Evolutionary conservation across 305 asterid species (phyloP).

Genomic region (Solanum chacoense): DNA sequence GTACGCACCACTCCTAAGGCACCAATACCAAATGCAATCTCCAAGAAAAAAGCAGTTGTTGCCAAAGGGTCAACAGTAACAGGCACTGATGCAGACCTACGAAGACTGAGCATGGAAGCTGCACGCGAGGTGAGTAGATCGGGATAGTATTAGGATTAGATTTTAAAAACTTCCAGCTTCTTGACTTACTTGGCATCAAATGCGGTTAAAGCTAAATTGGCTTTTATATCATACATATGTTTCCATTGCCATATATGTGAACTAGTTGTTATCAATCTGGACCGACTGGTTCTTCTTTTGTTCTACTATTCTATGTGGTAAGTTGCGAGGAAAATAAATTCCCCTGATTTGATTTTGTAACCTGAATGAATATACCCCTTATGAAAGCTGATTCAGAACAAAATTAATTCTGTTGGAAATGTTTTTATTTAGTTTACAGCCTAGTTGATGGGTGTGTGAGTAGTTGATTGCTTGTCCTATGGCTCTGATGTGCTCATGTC

Average conservation of each 20-base stretch:
- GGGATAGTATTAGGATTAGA: not conserved
- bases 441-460: not conserved
- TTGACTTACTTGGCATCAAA: not conserved
- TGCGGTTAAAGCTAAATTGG: not conserved
- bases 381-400: not conserved
- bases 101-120: constrained; percentile 99
- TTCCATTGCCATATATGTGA: not conserved
- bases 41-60: constrained; percentile 75
- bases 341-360: not conserved
- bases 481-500: not conserved
- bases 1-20: constrained; percentile 88
- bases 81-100: constrained; percentile 99
- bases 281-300: not conserved
- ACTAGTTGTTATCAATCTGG: not conserved
- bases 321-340: not conserved
- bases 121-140: constrained; percentile 75
- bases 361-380: not conserved
- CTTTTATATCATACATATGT: not conserved
- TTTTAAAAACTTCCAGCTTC: not conserved
- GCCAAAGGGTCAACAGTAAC: constrained; percentile 92
- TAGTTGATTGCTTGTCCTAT: not conserved
- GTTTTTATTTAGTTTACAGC: not conserved
- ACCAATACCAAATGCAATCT: constrained; percentile 62
- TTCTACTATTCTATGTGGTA: not conserved
- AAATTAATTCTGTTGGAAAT: not conserved